Conservation (phyloP, 345 rosid genomes). For the Dipteronia sinensis region DNA sequence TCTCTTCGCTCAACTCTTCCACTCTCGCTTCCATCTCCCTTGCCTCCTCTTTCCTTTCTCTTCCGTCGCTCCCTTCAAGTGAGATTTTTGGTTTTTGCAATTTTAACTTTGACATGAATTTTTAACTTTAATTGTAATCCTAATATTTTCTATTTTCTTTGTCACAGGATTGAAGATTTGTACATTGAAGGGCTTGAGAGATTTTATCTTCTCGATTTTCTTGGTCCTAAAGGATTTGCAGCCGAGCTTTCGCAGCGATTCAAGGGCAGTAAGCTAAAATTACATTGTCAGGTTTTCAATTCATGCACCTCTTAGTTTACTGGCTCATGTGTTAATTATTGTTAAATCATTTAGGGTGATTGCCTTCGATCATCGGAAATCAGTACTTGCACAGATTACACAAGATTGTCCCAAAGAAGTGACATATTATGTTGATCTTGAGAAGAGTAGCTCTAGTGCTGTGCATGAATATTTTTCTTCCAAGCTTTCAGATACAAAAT, state of each 20-base stretch:
- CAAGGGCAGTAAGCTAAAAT: conserved; percentile 57
- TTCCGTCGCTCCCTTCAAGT: conserved; percentile 65
- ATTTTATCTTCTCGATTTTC: conserved; percentile 74
- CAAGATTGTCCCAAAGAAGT: conserved; percentile 37
- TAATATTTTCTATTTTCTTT: not conserved
- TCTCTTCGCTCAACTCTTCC: conserved; percentile 78
- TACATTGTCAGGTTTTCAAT: not conserved
- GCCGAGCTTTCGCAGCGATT: conserved; percentile 32
- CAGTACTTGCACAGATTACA: conserved; percentile 32
- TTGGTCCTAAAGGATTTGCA: conserved; percentile 59
- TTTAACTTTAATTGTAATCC: not conserved
- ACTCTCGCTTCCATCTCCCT: conserved; percentile 60
- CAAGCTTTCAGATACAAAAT: conserved; percentile 40
- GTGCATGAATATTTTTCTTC: conserved; percentile 61
- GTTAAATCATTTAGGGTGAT: conserved; percentile 48
- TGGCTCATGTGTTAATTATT: not conserved
- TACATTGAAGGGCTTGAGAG: conserved; percentile 50
- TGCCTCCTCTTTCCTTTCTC: conserved; percentile 82
- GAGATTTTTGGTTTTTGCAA: too few relatives aligned
- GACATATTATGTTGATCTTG: conserved; percentile 45
- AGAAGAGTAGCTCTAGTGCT: conserved; percentile 71
- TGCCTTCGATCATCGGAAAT: conserved; percentile 82
- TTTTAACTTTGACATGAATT: too few relatives aligned
- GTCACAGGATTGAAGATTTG: conserved; percentile 62
- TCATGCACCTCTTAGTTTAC: not conserved